A percentile compares a stretch with the other conserved stretches of the same genome.
phyloP scores from a whole-genome alignment of 2,329 filamentous ascomycete genomes.

The Huntiella savannae region DNA sequence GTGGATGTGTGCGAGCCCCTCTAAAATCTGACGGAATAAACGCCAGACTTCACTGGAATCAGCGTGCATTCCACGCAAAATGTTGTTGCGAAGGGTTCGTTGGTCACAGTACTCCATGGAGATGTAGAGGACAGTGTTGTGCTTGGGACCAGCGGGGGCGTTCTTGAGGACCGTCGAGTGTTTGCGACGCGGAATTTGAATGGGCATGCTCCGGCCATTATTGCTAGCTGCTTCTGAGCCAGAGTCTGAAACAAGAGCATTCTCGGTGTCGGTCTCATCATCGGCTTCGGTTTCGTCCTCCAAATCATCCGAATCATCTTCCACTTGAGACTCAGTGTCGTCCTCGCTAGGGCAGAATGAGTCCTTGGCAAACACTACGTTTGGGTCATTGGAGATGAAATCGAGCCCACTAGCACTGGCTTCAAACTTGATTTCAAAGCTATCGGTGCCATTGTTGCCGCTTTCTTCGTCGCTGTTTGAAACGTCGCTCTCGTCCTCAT shows the following conservation, averaged over 20 bases:
- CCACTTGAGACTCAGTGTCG: conserved; percentile 15
- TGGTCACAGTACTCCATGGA: conserved; percentile 99
- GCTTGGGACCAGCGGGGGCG: conserved; percentile 19
- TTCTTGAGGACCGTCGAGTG: conserved; percentile 13
- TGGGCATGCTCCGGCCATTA: not conserved
- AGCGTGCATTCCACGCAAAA: conserved; percentile 54
- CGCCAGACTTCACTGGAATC: conserved; percentile 70
- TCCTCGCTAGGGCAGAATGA: conserved; percentile 18
- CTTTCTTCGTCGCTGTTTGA: conserved; percentile 16
- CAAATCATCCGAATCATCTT: conserved; percentile 22
- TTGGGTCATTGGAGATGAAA: conserved; percentile 46
- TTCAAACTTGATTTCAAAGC: conserved; percentile 26
- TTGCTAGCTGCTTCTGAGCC: not conserved
- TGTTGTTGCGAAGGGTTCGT: conserved; percentile 75
- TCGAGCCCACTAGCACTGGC: conserved; percentile 59
- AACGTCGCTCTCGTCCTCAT: conserved; percentile 33
- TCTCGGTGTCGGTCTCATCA: not conserved
- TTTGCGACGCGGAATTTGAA: conserved; percentile 1
- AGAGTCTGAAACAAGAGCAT: not conserved
- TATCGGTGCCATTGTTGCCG: conserved; percentile 1
- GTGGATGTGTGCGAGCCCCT: conserved; percentile 81
- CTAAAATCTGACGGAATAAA: conserved; percentile 74
- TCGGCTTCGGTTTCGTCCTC: not conserved
- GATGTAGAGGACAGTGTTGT: conserved; percentile 65
- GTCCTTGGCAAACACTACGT: conserved; percentile 46